phyloP scores from a whole-genome alignment of 768 basidiomycete genomes.

The Lentinula sp. region DNA sequence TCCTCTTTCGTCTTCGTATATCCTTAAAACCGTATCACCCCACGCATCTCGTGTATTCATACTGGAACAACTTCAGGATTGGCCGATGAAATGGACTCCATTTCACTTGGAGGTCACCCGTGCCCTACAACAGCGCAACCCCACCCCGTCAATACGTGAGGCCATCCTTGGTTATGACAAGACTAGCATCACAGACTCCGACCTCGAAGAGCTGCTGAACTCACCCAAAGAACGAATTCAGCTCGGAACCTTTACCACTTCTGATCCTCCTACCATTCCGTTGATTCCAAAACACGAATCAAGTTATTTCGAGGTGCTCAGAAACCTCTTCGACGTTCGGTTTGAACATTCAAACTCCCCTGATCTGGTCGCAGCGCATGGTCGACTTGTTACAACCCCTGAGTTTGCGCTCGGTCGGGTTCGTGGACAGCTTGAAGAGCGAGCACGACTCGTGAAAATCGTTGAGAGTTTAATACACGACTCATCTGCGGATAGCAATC shows the following conservation, averaged over 20 bases:
- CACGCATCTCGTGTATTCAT: constrained; percentile 46
- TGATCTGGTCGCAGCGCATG: constrained; percentile 38
- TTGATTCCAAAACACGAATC: not conserved
- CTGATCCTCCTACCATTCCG: no score
- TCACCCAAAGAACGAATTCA: not conserved
- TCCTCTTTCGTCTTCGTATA: constrained; percentile 26
- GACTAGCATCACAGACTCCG: not conserved
- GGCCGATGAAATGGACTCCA: constrained; percentile 53
- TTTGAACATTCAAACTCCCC: constrained; percentile 64
- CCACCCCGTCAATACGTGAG: not conserved
- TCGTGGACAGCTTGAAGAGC: constrained; percentile 50
- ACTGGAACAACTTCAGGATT: constrained; percentile 51
- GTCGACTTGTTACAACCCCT: constrained; percentile 54
- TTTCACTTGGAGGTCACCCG: constrained; percentile 51
- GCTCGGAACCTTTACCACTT: not conserved
- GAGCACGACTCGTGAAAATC: constrained; percentile 40
- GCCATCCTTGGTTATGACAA: not conserved
- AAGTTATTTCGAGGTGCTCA: not conserved
- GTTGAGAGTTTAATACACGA: constrained; percentile 42
- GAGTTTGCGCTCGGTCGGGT: constrained; percentile 73
- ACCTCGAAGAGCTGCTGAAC: not conserved
- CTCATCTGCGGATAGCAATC: constrained; percentile 24
- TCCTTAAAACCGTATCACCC: constrained; percentile 39
- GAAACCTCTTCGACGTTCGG: constrained; percentile 35
- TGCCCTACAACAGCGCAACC: not conserved